Percentiles rank a stretch among this genome's conserved stretches.
phyloP scores from a whole-genome alignment of 1,139 yeast genomes.

The Zygosaccharomyces pseudobailii region DNA sequence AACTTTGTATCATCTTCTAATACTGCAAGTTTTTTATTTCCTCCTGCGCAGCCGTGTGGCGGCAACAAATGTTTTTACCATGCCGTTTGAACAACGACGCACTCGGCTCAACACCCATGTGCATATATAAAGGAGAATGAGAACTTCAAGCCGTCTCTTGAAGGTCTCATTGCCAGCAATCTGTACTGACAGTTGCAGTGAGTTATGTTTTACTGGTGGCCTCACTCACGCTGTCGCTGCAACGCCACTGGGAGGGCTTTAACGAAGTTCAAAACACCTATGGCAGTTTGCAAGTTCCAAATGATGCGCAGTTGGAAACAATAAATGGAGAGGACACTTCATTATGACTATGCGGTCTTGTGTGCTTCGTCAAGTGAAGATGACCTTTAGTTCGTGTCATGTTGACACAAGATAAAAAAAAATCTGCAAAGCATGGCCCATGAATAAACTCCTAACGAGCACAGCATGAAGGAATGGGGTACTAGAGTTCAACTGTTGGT shows the following conservation, averaged over 20 bases:
- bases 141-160: background rate
- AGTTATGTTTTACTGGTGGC: background rate
- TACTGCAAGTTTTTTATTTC: background rate
- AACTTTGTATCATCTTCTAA: background rate
- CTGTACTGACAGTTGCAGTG: background rate
- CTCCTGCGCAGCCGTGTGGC: background rate
- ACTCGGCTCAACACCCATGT: background rate
- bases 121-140: background rate
- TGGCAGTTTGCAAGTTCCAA: no score
- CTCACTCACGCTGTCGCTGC: background rate
- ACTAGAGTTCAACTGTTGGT: background rate
- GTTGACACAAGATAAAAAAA: background rate
- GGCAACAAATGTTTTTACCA: background rate
- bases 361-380: background rate
- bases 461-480: background rate
- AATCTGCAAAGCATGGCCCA: background rate
- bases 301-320: background rate
- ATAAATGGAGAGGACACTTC: background rate
- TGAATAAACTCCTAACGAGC: background rate
- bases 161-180: background rate
- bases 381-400: background rate
- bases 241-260: background rate
- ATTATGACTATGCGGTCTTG: background rate
- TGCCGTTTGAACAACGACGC: background rate
- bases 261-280: no score